These are phyloP conservation scores for Oryza glaberrima DNA, from an alignment of 176 grass and related monocot genomes.

Conservation along the genomic window DNA sequence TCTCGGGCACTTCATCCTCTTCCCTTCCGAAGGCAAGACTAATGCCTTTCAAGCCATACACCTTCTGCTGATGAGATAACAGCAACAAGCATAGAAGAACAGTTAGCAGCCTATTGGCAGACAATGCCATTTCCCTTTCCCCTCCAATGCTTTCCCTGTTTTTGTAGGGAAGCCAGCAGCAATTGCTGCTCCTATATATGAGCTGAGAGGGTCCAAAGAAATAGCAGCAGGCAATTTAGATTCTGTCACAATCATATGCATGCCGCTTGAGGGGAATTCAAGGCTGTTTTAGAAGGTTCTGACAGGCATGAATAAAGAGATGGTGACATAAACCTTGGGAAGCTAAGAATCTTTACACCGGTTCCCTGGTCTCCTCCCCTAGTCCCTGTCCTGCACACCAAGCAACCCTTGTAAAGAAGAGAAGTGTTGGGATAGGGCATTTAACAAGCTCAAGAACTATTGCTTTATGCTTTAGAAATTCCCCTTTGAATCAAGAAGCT, in stretches of 20 bases:
- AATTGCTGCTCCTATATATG: constrained; percentile 42
- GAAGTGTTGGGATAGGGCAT: constrained; percentile 2
- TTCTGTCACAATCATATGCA: constrained; percentile 61
- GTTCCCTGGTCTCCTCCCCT: constrained; percentile 46
- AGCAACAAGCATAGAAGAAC: constrained; percentile 59
- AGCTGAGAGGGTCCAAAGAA: constrained; percentile 39
- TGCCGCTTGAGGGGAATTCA: constrained; percentile 42
- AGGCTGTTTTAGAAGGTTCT: constrained; percentile 84
- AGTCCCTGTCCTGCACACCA: constrained; percentile 34
- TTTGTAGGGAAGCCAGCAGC: constrained; percentile 28
- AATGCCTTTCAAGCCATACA: constrained; percentile 35
- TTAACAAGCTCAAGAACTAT: constrained; percentile 34
- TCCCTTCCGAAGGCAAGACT: constrained; percentile 32
- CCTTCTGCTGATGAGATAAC: constrained; percentile 49
- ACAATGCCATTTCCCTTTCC: constrained; percentile 52
- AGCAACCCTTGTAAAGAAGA: constrained; percentile 39
- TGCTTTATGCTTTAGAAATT: constrained; percentile 54
- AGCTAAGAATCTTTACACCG: constrained; percentile 66
- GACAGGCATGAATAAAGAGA: constrained; percentile 74
- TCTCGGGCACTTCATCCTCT: constrained; percentile 31
- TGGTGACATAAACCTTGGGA: constrained; percentile 58
- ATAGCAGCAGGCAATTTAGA: constrained; percentile 50
- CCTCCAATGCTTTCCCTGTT: constrained; percentile 6
- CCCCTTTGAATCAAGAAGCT: constrained; percentile 56
- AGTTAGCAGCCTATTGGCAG: constrained; percentile 39